Evolutionary conservation across 2,329 filamentous ascomycete species (phyloP), one percentile per base, ranked within the genome.

Genomic region (Cercospora berteroae): DNA sequence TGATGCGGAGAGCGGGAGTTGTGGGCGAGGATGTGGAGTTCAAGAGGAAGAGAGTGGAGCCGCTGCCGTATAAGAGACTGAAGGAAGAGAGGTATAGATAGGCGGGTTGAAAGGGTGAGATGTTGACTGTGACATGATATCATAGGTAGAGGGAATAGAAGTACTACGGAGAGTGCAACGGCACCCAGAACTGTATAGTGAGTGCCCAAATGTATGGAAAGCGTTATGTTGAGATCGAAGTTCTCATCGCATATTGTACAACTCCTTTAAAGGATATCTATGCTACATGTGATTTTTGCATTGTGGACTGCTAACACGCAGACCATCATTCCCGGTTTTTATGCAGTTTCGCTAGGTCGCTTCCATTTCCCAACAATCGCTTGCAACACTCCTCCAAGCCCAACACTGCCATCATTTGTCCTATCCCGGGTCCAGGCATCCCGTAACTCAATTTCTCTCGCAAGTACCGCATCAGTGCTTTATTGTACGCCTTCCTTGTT

Each of bases 11-110:
- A 74, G 87, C 91, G 73, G 88, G 87, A 68, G 84, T 96, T 69
- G 85, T 88, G 29, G 93, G 93, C 58, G 88, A 89, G 67, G 90
- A 96, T 75, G 79, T 97, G 70, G 92, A 97, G 82, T 92, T 96
- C 80, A 92, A 91, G 83, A 88, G 88, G 77, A 90, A 90, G 82
- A 91, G 88, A 76, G 86, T 94, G 68, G 86, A 91, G 82, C 85
- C 86, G 69, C 76, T 89, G 75, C 87, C 87, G 9, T 88, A 89
- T 76, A 87, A 88, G 82, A 85, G 86, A 77, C 83, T 86, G 77
- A 80, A 77, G 70, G 75, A 80, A 18, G 79, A 80, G 70, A 77
- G 82, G 66, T 84, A 81, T 75, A 78, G 82, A 71, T 84, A 78
- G 72, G n/a, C 33, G 13, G 42, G 7, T 12, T 18, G 55, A 18